Conservation (phyloP, 768 basidiomycete genomes). For the Boletus speciosus region DNA sequence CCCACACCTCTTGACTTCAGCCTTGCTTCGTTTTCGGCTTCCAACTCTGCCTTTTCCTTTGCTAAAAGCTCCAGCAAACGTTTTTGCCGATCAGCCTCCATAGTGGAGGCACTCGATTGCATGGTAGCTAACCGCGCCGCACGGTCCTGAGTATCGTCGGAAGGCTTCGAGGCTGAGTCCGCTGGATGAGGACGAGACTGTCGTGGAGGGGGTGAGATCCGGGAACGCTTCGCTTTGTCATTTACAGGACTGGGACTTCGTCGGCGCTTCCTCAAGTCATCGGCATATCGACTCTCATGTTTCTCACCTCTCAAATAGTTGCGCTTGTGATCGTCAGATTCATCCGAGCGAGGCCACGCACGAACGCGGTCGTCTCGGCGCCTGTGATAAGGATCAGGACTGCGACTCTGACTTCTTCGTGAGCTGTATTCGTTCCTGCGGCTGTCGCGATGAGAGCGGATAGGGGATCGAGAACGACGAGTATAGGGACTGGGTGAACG, state of each 20-base stretch:
- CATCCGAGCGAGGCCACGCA: constrained; percentile 50
- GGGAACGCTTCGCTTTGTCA: constrained; percentile 46
- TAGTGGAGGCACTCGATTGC: constrained; percentile 64
- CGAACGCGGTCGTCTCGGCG: constrained; percentile 27
- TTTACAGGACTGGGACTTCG: constrained; percentile 34
- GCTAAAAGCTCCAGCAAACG: constrained; percentile 65
- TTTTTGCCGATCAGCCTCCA: constrained; percentile 68
- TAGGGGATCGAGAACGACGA: constrained; percentile 51
- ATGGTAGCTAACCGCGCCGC: constrained; percentile 89
- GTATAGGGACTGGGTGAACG: constrained; percentile 44
- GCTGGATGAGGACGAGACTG: constrained; percentile 19
- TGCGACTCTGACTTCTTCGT: constrained; percentile 30
- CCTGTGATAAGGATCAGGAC: constrained; percentile 22
- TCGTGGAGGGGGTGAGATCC: constrained; percentile 39
- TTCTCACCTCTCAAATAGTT: constrained; percentile 27
- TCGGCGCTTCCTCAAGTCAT: constrained; percentile 38
- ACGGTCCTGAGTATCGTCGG: constrained; percentile 49
- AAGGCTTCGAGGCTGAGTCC: constrained; percentile 8
- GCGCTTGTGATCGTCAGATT: constrained; percentile 44
- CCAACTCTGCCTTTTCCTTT: constrained; percentile 76
- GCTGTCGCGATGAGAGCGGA: constrained; percentile 19
- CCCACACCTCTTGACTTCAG: constrained; percentile 76
- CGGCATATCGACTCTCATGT: constrained; percentile 20
- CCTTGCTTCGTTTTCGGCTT: constrained; percentile 64
- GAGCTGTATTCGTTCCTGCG: constrained; percentile 20